Percentiles rank a stretch among this genome's conserved stretches.
These are phyloP conservation scores for Chaetomium olivaceum DNA, from an alignment of 2,329 filamentous ascomycete species.

Conservation along the genomic window DNA sequence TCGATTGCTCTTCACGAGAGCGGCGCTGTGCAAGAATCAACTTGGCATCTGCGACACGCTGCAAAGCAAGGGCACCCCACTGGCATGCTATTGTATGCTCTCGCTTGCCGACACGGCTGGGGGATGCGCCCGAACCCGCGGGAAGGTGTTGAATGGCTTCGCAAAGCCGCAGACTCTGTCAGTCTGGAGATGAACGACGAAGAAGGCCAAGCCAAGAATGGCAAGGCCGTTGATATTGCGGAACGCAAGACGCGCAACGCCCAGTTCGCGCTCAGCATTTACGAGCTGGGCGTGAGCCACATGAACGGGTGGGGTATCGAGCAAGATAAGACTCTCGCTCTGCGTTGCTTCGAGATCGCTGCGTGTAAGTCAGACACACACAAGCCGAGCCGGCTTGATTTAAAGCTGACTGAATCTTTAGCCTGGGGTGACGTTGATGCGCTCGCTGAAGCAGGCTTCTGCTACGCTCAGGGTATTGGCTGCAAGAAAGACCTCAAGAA, in stretches of 20 bases:
- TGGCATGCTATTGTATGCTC: constrained; percentile 91
- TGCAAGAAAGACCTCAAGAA: constrained; percentile 97
- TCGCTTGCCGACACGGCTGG: constrained; percentile 96
- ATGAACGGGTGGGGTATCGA: constrained; percentile 98
- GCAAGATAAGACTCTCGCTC: constrained; percentile 82
- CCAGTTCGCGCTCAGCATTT: constrained; percentile 92
- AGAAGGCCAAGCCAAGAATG: constrained; percentile 64
- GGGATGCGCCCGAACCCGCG: constrained; percentile 90
- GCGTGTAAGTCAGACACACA: constrained; percentile 59
- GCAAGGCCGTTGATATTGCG: constrained; percentile 62
- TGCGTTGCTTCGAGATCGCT: constrained; percentile 95
- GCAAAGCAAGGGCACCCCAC: constrained; percentile 84
- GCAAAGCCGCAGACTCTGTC: constrained; percentile 84
- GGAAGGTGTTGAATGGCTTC: constrained; percentile 89
- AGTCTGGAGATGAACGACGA: constrained; percentile 82
- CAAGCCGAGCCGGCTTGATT: neutral
- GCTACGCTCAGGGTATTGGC: constrained; percentile 89
- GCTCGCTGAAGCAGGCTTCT: constrained; percentile 90
- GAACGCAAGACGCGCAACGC: constrained; percentile 83
- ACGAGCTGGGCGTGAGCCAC: constrained; percentile 93
- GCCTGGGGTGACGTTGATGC: constrained; percentile 95
- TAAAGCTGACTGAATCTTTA: constrained; percentile 37
- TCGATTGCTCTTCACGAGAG: constrained; percentile 88
- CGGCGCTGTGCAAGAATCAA: constrained; percentile 87
- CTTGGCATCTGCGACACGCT: constrained; percentile 89